These are phyloP conservation scores for Monosporascus sp. DNA, from an alignment of 2,329 filamentous ascomycete genomes.

Conservation along the genomic window DNA sequence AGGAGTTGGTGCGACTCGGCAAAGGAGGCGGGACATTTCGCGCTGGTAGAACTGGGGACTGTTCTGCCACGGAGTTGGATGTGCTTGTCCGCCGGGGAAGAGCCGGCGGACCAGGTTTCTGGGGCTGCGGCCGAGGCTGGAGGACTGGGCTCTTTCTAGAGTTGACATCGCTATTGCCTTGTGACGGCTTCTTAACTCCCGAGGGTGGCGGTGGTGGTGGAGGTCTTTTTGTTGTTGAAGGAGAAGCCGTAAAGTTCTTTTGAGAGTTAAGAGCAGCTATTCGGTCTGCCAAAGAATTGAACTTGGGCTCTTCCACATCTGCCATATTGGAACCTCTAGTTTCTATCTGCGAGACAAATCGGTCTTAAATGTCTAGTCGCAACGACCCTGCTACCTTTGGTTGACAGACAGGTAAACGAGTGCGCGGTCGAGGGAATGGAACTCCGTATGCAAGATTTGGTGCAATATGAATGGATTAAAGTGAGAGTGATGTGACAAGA, in stretches of 20 bases:
- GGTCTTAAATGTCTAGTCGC: not conserved
- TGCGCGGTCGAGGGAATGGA: too few relatives aligned
- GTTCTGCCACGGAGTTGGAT: slow-evolving; percentile 13
- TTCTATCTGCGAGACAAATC: too few relatives aligned
- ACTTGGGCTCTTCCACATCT: slow-evolving; percentile 56
- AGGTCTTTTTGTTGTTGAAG: slow-evolving; percentile 25
- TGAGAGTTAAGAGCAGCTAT: slow-evolving; percentile 60
- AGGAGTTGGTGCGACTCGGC: slow-evolving; percentile 32
- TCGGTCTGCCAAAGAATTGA: slow-evolving; percentile 54
- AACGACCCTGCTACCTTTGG: too few relatives aligned
- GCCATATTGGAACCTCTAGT: slow-evolving; percentile 38
- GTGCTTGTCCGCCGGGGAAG: slow-evolving; percentile 33
- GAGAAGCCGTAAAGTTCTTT: slow-evolving; percentile 47
- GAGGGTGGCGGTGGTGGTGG: slow-evolving; percentile 41
- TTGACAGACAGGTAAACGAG: too few relatives aligned
- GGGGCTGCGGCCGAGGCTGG: slow-evolving; percentile 32
- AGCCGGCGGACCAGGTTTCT: slow-evolving; percentile 28
- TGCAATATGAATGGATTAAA: too few relatives aligned
- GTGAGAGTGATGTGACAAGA: too few relatives aligned
- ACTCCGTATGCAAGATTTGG: too few relatives aligned
- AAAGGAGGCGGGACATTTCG: slow-evolving; percentile 30
- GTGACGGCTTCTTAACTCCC: slow-evolving; percentile 27
- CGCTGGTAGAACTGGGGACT: slow-evolving; percentile 20
- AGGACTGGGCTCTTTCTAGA: slow-evolving; percentile 29
- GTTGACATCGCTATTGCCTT: slow-evolving; percentile 3